Conservation (phyloP, 495 filamentous ascomycete species). For the Penicillium simplicissimum region DNA sequence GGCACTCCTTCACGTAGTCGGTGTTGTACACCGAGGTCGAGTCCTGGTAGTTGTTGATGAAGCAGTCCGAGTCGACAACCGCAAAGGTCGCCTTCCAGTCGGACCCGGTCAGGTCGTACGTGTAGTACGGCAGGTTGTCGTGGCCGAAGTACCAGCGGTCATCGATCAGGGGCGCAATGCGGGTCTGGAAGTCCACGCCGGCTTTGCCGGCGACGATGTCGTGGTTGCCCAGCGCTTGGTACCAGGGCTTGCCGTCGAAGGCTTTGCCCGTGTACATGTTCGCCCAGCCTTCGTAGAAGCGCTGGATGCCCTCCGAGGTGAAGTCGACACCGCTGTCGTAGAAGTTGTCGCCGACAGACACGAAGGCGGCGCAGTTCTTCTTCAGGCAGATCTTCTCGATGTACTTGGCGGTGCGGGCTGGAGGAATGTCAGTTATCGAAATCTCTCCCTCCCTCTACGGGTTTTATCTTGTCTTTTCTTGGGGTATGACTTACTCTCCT, state of each 20-base stretch:
- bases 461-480: neutral
- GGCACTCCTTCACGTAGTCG: slow-evolving; percentile 19
- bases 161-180: slow-evolving; percentile 21
- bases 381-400: slow-evolving; percentile 20
- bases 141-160: slow-evolving; percentile 25
- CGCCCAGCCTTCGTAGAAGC: slow-evolving; percentile 24
- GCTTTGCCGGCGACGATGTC: slow-evolving; percentile 22
- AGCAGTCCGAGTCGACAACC: slow-evolving; percentile 27
- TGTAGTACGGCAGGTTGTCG: slow-evolving; percentile 23
- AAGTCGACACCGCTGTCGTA: slow-evolving; percentile 27
- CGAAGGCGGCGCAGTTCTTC: slow-evolving; percentile 23
- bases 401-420: slow-evolving; percentile 19
- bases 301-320: slow-evolving; percentile 20
- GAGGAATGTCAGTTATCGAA: neutral
- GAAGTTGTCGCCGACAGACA: slow-evolving; percentile 27
- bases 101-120: slow-evolving; percentile 22
- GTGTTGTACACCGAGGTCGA: slow-evolving; percentile 23
- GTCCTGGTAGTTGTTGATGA: slow-evolving; percentile 23
- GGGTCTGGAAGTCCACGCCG: slow-evolving; percentile 24
- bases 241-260: slow-evolving; percentile 22
- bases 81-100: slow-evolving; percentile 25
- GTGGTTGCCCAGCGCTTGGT: slow-evolving; percentile 26
- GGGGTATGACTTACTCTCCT: slow-evolving; percentile 14
- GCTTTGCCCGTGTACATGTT: slow-evolving; percentile 22
- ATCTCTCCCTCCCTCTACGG: too few relatives aligned